Conservation (phyloP, 805 yeast genomes). For the Cyberlindnera maritima region DNA sequence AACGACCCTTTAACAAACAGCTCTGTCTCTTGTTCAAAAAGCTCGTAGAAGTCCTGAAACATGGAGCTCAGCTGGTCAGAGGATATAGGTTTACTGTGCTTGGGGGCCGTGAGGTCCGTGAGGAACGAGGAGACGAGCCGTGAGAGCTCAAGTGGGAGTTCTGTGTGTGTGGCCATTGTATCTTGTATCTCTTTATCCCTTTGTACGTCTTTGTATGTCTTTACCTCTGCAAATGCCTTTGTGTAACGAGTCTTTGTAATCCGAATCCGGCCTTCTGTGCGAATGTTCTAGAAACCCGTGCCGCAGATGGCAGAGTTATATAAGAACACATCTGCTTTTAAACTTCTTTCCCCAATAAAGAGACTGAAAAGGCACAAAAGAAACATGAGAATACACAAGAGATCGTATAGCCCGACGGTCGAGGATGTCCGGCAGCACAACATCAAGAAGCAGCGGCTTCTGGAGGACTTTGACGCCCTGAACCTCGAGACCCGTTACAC, state of each 20-base stretch:
- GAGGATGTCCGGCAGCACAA: conserved; percentile 27
- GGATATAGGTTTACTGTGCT: conserved; percentile 21
- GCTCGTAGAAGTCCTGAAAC: conserved; percentile 23
- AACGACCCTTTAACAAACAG: conserved; percentile 19
- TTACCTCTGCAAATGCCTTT: too few relatives aligned
- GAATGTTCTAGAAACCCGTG: conserved; percentile 3
- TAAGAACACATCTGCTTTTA: too few relatives aligned
- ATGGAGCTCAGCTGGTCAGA: conserved; percentile 16
- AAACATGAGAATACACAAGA: conserved; percentile 9
- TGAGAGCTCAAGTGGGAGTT: conserved; percentile 15
- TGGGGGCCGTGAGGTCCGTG: conserved; percentile 23
- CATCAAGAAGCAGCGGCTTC: conserved; percentile 33
- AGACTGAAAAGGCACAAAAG: too few relatives aligned
- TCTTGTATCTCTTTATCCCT: too few relatives aligned
- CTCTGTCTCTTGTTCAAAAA: conserved; percentile 12
- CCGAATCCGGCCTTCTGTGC: too few relatives aligned
- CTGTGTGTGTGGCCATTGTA: neutral
- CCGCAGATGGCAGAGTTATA: neutral
- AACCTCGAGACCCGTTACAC: conserved; percentile 11
- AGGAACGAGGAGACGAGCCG: conserved; percentile 14
- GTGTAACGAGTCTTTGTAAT: conserved; percentile 9
- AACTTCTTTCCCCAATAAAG: too few relatives aligned
- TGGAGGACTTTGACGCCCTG: conserved; percentile 33
- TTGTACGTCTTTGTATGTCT: too few relatives aligned
- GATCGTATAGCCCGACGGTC: conserved; percentile 20